phyloP scores from a whole-genome alignment of 768 basidiomycete genomes.

The Tulasnella sp. region DNA sequence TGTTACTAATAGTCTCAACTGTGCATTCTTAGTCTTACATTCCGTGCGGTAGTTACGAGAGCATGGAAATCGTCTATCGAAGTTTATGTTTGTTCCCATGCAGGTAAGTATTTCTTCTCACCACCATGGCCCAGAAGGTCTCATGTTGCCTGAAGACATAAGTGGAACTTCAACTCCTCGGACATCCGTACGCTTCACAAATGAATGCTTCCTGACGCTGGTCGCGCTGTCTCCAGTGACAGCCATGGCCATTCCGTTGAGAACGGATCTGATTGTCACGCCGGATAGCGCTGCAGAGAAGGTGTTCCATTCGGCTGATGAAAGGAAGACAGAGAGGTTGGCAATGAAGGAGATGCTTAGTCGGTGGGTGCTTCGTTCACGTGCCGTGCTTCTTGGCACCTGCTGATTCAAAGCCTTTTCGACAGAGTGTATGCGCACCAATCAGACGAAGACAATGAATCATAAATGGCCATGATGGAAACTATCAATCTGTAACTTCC shows the following conservation, averaged over 20 bases:
- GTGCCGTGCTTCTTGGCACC: too few species aligned
- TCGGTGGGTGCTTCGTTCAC: background rate
- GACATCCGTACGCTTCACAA: conserved; percentile 14
- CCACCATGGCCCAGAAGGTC: too few species aligned
- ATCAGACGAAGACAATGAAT: conserved; percentile 2
- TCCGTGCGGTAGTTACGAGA: conserved; percentile 13
- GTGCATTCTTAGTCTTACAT: conserved; percentile 6
- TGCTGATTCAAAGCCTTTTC: too few species aligned
- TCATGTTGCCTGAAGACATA: conserved; percentile 38
- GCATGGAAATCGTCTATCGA: conserved; percentile 6
- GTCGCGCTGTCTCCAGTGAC: conserved; percentile 9
- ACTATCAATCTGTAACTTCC: background rate
- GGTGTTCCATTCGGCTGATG: conserved; percentile 3
- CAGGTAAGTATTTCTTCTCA: background rate
- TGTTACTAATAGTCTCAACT: background rate
- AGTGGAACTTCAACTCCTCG: conserved; percentile 87
- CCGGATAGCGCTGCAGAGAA: background rate
- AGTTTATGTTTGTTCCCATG: conserved; percentile 18
- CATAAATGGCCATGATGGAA: too few species aligned
- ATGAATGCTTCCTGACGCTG: conserved; percentile 13
- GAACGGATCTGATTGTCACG: background rate
- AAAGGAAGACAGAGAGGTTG: conserved; percentile 4
- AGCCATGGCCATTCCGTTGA: background rate
- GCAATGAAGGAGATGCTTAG: conserved; percentile 3
- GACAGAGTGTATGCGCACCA: background rate